Base-by-base conservation (phyloP, 2,329 filamentous ascomycete genomes). In the Penicillium sp. region DNA sequence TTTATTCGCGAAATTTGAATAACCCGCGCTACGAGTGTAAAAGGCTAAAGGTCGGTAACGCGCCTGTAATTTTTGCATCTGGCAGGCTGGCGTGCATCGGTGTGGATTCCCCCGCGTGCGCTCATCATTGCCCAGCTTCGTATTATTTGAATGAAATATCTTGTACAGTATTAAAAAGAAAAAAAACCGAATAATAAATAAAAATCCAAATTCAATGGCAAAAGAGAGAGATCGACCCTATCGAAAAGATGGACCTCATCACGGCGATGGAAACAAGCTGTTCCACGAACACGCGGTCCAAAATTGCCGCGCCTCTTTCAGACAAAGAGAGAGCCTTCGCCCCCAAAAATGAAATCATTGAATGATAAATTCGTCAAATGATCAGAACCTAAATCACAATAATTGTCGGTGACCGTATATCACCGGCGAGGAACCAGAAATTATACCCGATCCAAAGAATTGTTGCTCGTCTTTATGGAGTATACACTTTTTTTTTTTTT, bases 271-370 rank as follows among this genome's bases (percentile, higher is more conserved):
- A 59, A 53, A 58, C 62, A 42, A 53, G 42, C 45, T 53, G 42
- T 50, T 49, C 37, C 28, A 44, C 26, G 19, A 47, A 50, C n/a
- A 10, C 17, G 17, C 49, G 28, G 28, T 51, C 22, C 35, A 4
- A 61, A 63, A 66, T 64, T 61, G 65, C 64, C 62, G 62, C 62
- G 57, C 49, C 3, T 60, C 44, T 58, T 58, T 56, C 35, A 59
- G 42, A 65, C 62, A 68, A 67, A 33, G 26, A 65, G 64, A 62
- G 58, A 35, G 13, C 12, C 19, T 24, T 22, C 19, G 19, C 9
- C n/a, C 40, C 40, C n/a, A 30, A 53, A 47, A 37, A 26, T 38
- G 38, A 40, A 49, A 19, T 24, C 8, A 22, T 44, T 9, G n/a
- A 35, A 60, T 22, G 13, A 40, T 26, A 37, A 60, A 38, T 38